Percentiles rank a stretch among this genome's conserved stretches.
phyloP scores from a whole-genome alignment of 139 green algal species.

The Tetradesmus obliquus region DNA sequence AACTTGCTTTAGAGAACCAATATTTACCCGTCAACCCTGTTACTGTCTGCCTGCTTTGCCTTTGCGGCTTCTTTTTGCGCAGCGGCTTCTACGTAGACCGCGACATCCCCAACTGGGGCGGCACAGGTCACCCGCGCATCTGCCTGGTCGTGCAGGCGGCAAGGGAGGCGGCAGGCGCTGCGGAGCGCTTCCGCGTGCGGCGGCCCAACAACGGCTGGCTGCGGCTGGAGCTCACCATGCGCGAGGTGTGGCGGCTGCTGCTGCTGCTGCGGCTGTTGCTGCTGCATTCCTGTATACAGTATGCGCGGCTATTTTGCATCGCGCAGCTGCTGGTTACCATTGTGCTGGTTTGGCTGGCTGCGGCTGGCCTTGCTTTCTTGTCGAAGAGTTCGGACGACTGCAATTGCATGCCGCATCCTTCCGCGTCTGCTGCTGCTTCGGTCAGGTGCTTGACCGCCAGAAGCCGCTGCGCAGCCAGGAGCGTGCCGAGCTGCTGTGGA shows the following conservation, averaged over 20 bases:
- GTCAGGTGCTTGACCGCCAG: background rate
- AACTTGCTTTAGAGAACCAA: too few species aligned
- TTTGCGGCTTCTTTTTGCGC: background rate
- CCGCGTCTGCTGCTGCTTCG: background rate
- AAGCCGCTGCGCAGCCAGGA: background rate
- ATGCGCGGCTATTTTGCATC: background rate
- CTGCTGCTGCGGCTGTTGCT: background rate
- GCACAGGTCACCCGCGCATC: conserved; percentile 27
- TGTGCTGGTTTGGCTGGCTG: too few species aligned
- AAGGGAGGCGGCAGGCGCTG: background rate
- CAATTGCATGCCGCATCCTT: too few species aligned
- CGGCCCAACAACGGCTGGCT: conserved; percentile 36
- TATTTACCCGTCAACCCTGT: too few species aligned
- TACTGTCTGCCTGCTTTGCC: background rate
- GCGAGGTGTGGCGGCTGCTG: background rate
- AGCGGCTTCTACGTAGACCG: conserved; percentile 46
- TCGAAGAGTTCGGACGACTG: too few species aligned
- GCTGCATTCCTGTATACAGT: background rate
- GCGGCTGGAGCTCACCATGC: background rate
- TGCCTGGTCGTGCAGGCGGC: conserved; percentile 25
- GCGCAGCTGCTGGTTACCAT: background rate
- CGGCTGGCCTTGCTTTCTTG: too few species aligned
- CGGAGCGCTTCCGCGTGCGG: conserved; percentile 3
- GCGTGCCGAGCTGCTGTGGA: conserved; percentile 21
- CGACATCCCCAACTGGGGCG: conserved; percentile 19